phyloP scores from a whole-genome alignment of 306 rosid species.

The Fragaria ananassa region DNA sequence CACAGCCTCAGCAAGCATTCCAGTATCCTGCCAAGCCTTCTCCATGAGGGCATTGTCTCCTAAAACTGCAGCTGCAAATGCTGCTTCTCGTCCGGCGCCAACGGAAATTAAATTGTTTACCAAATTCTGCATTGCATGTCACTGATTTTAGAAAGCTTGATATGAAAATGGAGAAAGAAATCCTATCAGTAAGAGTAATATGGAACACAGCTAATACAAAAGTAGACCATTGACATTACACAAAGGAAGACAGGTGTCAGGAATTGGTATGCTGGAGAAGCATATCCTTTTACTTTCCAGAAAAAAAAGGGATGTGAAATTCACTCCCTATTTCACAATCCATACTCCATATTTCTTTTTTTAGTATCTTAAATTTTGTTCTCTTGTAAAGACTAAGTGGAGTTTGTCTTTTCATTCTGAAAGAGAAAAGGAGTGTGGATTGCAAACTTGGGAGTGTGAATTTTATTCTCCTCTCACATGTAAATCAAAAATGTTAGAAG shows the following conservation, averaged over 20 bases:
- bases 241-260: not conserved
- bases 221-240: not conserved
- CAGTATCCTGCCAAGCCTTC: constrained; percentile 99
- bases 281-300: not conserved
- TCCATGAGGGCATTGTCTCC: constrained; percentile 98
- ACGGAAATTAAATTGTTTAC: constrained; percentile 75
- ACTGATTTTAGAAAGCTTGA: constrained; percentile 14
- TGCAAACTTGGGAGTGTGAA: not conserved
- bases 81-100: constrained; percentile 96
- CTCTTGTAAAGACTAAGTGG: not conserved
- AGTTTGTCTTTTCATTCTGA: not conserved
- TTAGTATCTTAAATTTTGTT: not conserved
- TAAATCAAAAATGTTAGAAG: not conserved
- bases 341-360: too few species aligned
- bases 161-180: not conserved
- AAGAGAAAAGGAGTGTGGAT: not conserved
- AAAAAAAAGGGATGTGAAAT: not conserved
- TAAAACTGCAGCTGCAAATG: constrained; percentile 92
- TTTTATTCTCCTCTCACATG: not conserved
- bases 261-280: constrained; percentile 18
- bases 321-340: too few species aligned
- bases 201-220: not conserved
- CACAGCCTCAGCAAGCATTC: constrained; percentile 98
- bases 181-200: not conserved
- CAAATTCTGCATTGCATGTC: constrained; percentile 61